phyloP scores from a whole-genome alignment of 768 basidiomycete genomes.

The Tylopilus felleus region DNA sequence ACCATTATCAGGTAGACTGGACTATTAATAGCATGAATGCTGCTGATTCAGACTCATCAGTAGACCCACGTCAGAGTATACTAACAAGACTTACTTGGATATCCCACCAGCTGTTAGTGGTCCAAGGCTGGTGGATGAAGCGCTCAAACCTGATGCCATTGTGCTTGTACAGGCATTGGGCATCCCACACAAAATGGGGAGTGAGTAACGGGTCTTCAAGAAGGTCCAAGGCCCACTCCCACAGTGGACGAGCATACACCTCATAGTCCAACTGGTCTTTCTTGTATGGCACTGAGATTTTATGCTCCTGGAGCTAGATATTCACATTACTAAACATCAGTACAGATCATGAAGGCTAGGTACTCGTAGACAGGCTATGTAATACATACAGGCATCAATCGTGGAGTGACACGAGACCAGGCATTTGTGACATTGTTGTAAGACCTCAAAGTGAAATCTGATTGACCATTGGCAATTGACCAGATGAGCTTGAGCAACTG shows the following conservation, averaged over 20 bases:
- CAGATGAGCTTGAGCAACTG: not conserved
- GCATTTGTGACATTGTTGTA: not conserved
- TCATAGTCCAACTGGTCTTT: not conserved
- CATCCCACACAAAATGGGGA: not conserved
- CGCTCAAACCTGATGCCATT: not conserved
- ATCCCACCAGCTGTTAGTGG: not conserved
- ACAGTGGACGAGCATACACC: not conserved
- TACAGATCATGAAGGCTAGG: no score
- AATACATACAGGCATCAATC: not conserved
- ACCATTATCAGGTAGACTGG: not conserved
- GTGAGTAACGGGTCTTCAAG: not conserved
- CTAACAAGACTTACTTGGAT: not conserved
- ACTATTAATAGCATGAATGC: no score
- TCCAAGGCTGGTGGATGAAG: no score
- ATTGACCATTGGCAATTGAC: no score
- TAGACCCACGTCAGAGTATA: not conserved
- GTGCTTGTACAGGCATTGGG: not conserved
- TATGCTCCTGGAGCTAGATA: not conserved
- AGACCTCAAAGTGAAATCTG: not conserved
- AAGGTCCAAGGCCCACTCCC: not conserved
- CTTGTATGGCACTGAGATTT: not conserved
- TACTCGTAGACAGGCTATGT: no score
- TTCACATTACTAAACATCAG: not conserved
- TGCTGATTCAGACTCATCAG: not conserved
- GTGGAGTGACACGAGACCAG: not conserved